Base-by-base conservation (phyloP, 495 filamentous ascomycete species). In the Penicillium antarcticum region DNA sequence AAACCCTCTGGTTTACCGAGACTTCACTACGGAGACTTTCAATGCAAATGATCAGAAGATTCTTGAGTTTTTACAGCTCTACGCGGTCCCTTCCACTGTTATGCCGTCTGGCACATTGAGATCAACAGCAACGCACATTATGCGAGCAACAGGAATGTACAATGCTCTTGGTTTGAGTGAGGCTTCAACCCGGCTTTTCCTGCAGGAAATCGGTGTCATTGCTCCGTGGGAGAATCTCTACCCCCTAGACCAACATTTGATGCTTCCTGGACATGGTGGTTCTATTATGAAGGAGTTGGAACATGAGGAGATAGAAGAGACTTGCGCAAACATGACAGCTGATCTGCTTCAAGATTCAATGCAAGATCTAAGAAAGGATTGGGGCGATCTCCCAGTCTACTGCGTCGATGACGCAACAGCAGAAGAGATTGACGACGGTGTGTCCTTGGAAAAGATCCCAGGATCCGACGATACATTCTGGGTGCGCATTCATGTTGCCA, bases 401-500 rank as follows among this genome's bases (percentile, higher is more conserved):
- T 95, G 89, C 61, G 88, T 98, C 49, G 94, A 98, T 62, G 78
- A 79, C 53, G 72, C 74, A 2, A 66, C 67, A 26, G 85, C 94
- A 1, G 62, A 80, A 35, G 91, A 97, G 58, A 88, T 95, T 45
- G 94, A 98, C 54, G 92, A 97, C 62, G 92, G 88, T 18, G 68
- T 97, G 8, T 96, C 91, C 1, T 51, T 97, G 7, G 89, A 94
- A 62, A 68, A 67, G 9, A 76, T 87, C 2, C 71, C 75, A 0
- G 75, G 76, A 4, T 80, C 86, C 13, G 54, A 69, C 14, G 66
- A 72, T 51, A 66, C 58, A 6, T 87, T 81, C 58, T 97, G 95
- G 95, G 72, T 97, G 26, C 91, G 88, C 61, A 67, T 95, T 10
- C 94, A 98, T 62, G 76, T 95, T 32, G 94, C 95, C n/a, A 94